A percentile compares a stretch with the other conserved stretches of the same genome.
These are phyloP conservation scores for Trichosporon inkin DNA, from an alignment of 1,284 basidiomycete species.

Conservation along the genomic window DNA sequence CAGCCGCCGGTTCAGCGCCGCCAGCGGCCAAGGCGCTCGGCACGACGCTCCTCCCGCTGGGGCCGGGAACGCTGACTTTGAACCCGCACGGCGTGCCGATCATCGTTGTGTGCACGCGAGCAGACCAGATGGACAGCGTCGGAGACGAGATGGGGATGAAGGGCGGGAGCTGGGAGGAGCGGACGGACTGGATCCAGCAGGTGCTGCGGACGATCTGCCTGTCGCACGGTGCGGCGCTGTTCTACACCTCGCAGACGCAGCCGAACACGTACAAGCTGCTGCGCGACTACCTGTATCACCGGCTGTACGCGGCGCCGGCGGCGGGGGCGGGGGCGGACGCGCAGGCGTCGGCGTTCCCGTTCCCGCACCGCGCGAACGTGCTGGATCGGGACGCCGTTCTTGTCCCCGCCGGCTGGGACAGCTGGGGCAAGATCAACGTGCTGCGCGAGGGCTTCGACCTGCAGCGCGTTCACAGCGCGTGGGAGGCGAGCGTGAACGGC, in stretches of 20 bases:
- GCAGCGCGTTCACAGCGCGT: slow-evolving; percentile 71
- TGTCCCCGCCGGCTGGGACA: slow-evolving; percentile 94
- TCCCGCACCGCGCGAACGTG: slow-evolving; percentile 79
- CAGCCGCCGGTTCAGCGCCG: slow-evolving; percentile 29
- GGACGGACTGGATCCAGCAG: slow-evolving; percentile 93
- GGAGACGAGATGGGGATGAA: slow-evolving; percentile 60
- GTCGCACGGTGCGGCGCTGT: slow-evolving; percentile 86
- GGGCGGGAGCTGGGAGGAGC: slow-evolving; percentile 82
- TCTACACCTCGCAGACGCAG: slow-evolving; percentile 76
- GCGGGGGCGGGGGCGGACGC: slow-evolving; percentile 12
- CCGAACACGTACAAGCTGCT: slow-evolving; percentile 74
- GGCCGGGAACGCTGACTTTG: slow-evolving; percentile 72
- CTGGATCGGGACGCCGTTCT: slow-evolving; percentile 87
- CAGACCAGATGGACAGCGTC: slow-evolving; percentile 76
- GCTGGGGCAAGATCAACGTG: slow-evolving; percentile 91
- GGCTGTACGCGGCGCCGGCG: slow-evolving; percentile 63
- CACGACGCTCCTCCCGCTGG: slow-evolving; percentile 62
- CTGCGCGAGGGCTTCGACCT: slow-evolving; percentile 88
- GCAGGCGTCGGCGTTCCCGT: slow-evolving; percentile 67
- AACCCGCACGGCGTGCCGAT: slow-evolving; percentile 80
- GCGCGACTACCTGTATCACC: slow-evolving; percentile 80
- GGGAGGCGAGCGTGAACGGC: slow-evolving; percentile 57
- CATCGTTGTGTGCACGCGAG: slow-evolving; percentile 85
- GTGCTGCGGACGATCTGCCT: slow-evolving; percentile 84
- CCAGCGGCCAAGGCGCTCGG: not conserved